phyloP scores from a whole-genome alignment of 1,284 basidiomycete genomes.

The Mycena sp. region DNA sequence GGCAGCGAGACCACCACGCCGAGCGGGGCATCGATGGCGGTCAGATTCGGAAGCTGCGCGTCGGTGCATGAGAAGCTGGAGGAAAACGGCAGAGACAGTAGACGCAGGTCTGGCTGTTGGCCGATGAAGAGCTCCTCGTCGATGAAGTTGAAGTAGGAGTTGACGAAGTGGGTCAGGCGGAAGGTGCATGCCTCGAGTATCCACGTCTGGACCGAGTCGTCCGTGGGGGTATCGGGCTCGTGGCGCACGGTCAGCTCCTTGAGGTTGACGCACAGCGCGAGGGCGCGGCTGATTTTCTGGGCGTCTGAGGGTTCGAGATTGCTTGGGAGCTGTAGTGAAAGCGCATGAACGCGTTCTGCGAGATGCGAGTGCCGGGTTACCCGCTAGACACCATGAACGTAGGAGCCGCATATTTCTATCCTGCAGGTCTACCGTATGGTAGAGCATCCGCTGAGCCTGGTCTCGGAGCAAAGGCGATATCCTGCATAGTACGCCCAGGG shows the following conservation, averaged over 20 bases:
- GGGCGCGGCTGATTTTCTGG: background rate
- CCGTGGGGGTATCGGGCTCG: background rate
- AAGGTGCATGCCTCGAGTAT: background rate
- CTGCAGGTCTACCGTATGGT: background rate
- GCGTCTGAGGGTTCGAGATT: background rate
- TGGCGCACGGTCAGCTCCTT: background rate
- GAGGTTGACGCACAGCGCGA: slow-evolving; percentile 5
- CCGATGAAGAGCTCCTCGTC: background rate
- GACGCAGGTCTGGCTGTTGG: background rate
- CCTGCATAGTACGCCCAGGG: background rate
- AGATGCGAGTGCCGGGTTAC: background rate
- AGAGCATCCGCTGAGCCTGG: slow-evolving; percentile 1
- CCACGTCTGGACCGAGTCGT: background rate
- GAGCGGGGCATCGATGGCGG: background rate
- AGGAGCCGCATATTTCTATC: background rate
- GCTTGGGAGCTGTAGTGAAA: background rate
- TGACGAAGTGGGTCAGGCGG: background rate
- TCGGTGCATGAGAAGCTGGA: background rate
- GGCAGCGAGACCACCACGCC: background rate
- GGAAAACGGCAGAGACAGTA: background rate
- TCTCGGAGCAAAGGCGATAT: background rate
- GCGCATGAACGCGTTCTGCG: slow-evolving; percentile 1
- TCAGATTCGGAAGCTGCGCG: background rate
- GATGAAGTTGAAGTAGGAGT: background rate
- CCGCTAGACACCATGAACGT: background rate